Evolutionary conservation across 2,329 filamentous ascomycete genomes (phyloP).

Genomic region (Parascedosporium putredinis): DNA sequence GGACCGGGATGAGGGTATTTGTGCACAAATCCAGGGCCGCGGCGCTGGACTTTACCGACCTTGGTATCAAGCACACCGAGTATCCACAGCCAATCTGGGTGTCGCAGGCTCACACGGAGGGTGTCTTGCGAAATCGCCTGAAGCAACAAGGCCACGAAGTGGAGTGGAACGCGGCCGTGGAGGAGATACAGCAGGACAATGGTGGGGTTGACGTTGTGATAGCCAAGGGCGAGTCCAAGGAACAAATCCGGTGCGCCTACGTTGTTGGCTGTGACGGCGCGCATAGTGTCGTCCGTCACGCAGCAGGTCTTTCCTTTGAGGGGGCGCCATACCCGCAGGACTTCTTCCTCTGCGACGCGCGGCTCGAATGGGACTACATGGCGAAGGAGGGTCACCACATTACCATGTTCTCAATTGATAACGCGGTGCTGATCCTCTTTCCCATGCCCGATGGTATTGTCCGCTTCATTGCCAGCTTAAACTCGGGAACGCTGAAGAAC

Average conservation of each 20-base stretch:
- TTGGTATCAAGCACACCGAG: constrained; percentile 19
- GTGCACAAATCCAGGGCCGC: constrained; percentile 21
- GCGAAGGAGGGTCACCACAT: constrained; percentile 10
- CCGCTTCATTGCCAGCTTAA: constrained; percentile 18
- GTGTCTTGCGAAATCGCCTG: constrained; percentile 20
- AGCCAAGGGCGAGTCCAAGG: constrained; percentile 12
- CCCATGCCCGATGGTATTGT: constrained; percentile 18
- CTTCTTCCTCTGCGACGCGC: constrained; percentile 33
- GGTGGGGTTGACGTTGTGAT: constrained; percentile 19
- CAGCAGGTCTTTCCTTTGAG: constrained; percentile 26
- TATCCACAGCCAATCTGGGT: constrained; percentile 21
- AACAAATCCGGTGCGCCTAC: constrained; percentile 24
- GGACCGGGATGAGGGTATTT: constrained; percentile 27
- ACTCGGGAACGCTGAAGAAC: constrained; percentile 2
- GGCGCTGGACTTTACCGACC: constrained; percentile 20
- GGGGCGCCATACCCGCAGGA: constrained; percentile 30
- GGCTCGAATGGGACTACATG: constrained; percentile 13
- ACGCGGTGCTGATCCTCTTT: constrained; percentile 25
- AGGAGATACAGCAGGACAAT: constrained; percentile 19
- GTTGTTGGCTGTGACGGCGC: constrained; percentile 38
- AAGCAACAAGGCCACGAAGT: constrained; percentile 16
- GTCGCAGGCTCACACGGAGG: constrained; percentile 25
- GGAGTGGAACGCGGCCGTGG: constrained; percentile 21
- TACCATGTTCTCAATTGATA: constrained; percentile 18
- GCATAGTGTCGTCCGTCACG: constrained; percentile 30